Conservation (phyloP, 2,329 filamentous ascomycete genomes). For the Coniochaeta hoffmannii region DNA sequence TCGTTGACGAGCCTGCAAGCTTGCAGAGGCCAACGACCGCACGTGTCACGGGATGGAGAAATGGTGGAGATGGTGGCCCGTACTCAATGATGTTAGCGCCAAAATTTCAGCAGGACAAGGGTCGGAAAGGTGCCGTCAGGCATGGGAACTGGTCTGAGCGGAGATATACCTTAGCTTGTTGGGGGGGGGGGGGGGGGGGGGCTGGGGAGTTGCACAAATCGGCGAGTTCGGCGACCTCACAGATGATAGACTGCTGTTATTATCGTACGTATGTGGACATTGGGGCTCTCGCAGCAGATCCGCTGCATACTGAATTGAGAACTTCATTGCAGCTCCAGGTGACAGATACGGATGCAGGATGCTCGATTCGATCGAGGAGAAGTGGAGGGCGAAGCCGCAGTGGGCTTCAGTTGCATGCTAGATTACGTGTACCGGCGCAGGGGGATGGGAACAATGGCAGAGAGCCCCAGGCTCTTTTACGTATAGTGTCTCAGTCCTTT, state of each 20-base stretch:
- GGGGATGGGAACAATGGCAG: too few relatives aligned
- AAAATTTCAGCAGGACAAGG: background rate
- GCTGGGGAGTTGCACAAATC: background rate
- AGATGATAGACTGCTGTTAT: background rate
- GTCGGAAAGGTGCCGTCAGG: background rate
- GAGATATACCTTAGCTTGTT: too few relatives aligned
- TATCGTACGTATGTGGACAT: too few relatives aligned
- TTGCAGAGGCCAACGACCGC: background rate
- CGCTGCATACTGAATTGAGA: background rate
- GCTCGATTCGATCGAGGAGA: background rate
- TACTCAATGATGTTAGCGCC: background rate
- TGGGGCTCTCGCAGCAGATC: background rate
- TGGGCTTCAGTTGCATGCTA: too few relatives aligned
- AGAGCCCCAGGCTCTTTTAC: too few relatives aligned
- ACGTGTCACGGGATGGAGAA: background rate
- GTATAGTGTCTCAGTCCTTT: background rate
- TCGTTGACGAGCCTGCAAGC: too few relatives aligned
- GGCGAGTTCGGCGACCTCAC: constrained; percentile 2
- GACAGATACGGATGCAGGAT: background rate
- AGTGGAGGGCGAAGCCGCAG: background rate
- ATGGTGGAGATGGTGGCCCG: background rate
- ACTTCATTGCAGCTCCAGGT: background rate
- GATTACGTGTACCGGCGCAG: too few relatives aligned
- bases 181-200: too few relatives aligned
- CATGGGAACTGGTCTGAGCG: background rate